Evolutionary conservation across 2,329 filamentous ascomycete genomes (phyloP).

Genomic region (Cladosporium sp.): DNA sequence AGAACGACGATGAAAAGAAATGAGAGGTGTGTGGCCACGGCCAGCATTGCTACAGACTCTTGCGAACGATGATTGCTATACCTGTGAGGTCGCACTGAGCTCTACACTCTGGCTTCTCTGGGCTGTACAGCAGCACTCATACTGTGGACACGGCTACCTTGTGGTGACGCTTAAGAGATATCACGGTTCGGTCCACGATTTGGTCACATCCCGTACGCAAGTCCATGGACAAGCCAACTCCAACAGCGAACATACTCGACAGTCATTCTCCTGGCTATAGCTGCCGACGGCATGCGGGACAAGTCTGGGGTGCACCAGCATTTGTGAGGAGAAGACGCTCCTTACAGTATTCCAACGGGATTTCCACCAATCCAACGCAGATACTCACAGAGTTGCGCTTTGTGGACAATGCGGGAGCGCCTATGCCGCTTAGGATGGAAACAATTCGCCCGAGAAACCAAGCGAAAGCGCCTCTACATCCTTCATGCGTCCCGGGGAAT

Average conservation of each 20-base stretch:
- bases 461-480: neutral
- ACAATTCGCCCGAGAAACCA: neutral
- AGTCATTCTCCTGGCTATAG: neutral
- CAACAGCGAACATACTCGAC: neutral
- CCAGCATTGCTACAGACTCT: neutral
- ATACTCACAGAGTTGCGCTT: neutral
- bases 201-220: neutral
- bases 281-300: neutral
- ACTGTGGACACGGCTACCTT: neutral
- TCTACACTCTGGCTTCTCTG: no score
- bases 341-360: neutral
- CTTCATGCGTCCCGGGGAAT: neutral
- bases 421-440: neutral
- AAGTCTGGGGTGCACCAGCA: neutral
- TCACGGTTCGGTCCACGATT: neutral
- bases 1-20: slow-evolving; percentile 3
- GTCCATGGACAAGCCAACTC: neutral
- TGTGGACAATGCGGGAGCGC: neutral
- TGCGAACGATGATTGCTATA: neutral
- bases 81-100: neutral
- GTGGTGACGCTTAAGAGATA: neutral
- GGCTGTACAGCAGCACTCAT: neutral
- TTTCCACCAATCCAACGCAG: neutral
- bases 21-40: neutral
- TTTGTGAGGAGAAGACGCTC: neutral